Conservation (phyloP, 2,329 filamentous ascomycete species). For the Aspergillus chevalieri region DNA sequence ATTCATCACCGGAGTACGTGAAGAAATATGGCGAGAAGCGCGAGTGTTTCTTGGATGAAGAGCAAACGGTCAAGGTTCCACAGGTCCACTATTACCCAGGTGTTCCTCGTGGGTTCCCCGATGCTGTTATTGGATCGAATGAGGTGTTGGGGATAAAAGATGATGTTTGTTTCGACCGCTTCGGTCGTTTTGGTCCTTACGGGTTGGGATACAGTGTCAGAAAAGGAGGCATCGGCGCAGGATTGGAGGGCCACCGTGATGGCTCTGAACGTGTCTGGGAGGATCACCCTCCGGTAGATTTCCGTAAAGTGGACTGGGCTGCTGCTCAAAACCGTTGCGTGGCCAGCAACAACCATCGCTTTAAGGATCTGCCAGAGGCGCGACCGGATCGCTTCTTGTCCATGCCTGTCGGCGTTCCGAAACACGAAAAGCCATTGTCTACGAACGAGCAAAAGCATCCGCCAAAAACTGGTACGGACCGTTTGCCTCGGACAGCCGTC, state of each 20-base stretch:
- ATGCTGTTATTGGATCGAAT: slow-evolving; percentile 81
- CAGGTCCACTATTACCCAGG: slow-evolving; percentile 68
- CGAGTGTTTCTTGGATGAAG: slow-evolving; percentile 72
- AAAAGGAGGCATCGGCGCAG: slow-evolving; percentile 76
- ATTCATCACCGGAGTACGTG: slow-evolving; percentile 52
- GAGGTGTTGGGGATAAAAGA: slow-evolving; percentile 70
- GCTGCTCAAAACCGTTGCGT: slow-evolving; percentile 70
- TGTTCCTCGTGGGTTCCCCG: slow-evolving; percentile 75
- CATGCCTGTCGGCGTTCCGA: slow-evolving; percentile 26
- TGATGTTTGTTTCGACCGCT: slow-evolving; percentile 89
- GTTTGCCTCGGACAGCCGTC: slow-evolving; percentile 59
- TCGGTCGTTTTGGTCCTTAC: slow-evolving; percentile 81
- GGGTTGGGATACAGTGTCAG: slow-evolving; percentile 77
- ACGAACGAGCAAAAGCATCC: slow-evolving; percentile 15
- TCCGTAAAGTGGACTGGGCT: slow-evolving; percentile 69
- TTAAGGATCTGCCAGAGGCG: slow-evolving; percentile 41
- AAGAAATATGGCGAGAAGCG: slow-evolving; percentile 54
- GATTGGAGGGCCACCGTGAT: slow-evolving; percentile 74
- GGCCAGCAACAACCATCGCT: slow-evolving; percentile 63
- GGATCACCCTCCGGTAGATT: slow-evolving; percentile 66
- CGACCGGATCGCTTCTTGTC: slow-evolving; percentile 28
- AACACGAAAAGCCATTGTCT: slow-evolving; percentile 11
- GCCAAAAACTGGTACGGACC: slow-evolving; percentile 16
- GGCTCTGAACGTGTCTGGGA: slow-evolving; percentile 76
- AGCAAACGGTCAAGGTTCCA: slow-evolving; percentile 60